Conservation (phyloP, 345 rosid species). For the Salix udensis region DNA sequence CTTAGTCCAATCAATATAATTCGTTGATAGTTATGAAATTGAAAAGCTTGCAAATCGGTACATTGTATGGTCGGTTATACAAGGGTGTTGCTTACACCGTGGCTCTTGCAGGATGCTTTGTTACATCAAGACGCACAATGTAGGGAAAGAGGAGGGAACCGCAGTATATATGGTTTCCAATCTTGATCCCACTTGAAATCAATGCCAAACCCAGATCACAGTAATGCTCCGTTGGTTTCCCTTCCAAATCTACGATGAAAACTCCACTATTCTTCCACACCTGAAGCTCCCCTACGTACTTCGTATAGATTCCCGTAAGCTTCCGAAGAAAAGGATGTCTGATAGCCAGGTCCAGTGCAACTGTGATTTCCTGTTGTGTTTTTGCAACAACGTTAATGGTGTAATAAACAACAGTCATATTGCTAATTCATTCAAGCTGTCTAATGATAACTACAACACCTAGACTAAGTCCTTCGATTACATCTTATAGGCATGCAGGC, state of each 20-base stretch:
- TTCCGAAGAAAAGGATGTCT: constrained; percentile 50
- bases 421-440: too few relatives aligned
- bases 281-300: not conserved
- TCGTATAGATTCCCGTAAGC: constrained; percentile 23
- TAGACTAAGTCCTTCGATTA: too few relatives aligned
- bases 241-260: constrained; percentile 51
- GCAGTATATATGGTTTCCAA: constrained; percentile 51
- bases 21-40: too few relatives aligned
- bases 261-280: constrained; percentile 39
- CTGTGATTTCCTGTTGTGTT: constrained; percentile 21
- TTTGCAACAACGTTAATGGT: not conserved
- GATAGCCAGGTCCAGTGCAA: constrained; percentile 15
- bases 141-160: constrained; percentile 38
- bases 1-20: too few relatives aligned
- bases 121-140: constrained; percentile 47
- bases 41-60: too few relatives aligned
- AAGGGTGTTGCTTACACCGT: not conserved
- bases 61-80: too few relatives aligned
- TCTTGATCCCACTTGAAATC: constrained; percentile 40
- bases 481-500: too few relatives aligned
- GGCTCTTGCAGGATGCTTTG: constrained; percentile 31
- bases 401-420: too few relatives aligned
- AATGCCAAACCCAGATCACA: constrained; percentile 32
- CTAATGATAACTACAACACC: too few relatives aligned
- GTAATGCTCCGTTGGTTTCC: constrained; percentile 53